Base-by-base conservation (phyloP, 2,329 filamentous ascomycete genomes). In the Claviceps pusilla region DNA sequence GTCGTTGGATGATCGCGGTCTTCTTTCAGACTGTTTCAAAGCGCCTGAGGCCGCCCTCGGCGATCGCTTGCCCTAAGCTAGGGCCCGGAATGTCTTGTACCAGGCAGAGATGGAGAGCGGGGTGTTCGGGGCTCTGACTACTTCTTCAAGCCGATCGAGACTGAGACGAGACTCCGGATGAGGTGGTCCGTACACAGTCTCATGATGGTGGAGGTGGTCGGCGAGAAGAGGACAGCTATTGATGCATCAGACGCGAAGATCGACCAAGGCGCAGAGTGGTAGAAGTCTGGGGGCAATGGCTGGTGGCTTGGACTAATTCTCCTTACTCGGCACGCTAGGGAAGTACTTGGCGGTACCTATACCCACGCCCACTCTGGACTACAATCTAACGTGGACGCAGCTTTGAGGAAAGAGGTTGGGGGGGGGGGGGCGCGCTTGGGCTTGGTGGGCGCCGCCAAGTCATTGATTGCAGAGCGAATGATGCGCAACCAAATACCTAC, bases 111-210 rank as follows among this genome's bases (percentile, higher is more conserved):
- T 50, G n/a, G 55, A 51, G 24, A 24, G 24, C 24, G 24, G 24
- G 24, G 24, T 24, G 7, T 48, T 31, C 31, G 29, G 45, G 51
- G 45, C n/a, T 49, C 12, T 12, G 33, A 24, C 48, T 53, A 50
- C 46, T 50, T 50, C 53, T 59, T 63, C 62, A 64, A 57, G 63
- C 62, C 61, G 64, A 64, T 60, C 55, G 63, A 64, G 64, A 62
- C 66, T 62, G 60, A 60, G 59, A 60, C 55, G 54, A 54, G 54
- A 57, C 53, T 54, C 33, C 24, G 47, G n/a, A 12, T 45, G 50
- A 29, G 24, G 16, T 16, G 12, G n/a, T 50, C 49, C 52, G 61
- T 61, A 58, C 54, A 60, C 62, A 60, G 59, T 63, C 58, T 62
- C 66, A 68, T 68, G 59, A 58, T 66, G 63, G 58, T 61, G 48